Evolutionary conservation across 2,329 filamentous ascomycete species (phyloP).

Genomic region (Verticillium zaregamsianum): DNA sequence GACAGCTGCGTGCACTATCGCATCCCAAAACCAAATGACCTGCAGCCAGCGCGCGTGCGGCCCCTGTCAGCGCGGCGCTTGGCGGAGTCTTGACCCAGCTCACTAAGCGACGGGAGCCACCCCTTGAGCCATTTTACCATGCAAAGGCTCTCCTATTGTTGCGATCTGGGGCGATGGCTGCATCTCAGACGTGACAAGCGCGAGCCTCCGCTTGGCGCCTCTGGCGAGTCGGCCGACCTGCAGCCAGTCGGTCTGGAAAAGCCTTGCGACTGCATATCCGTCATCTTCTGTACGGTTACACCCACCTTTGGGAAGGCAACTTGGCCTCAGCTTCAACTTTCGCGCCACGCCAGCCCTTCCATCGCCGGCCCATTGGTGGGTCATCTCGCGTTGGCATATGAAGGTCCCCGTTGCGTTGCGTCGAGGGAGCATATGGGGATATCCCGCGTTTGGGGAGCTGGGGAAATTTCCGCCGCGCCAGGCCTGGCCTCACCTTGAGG

Average conservation of each 20-base stretch:
- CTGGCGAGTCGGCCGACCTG: not conserved
- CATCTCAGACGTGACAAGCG: not conserved
- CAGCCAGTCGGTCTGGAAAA: not conserved
- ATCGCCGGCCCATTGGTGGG: not conserved
- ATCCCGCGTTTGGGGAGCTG: no score
- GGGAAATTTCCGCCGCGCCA: no score
- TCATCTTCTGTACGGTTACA: not conserved
- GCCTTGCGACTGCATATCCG: not conserved
- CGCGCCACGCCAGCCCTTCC: not conserved
- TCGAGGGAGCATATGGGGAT: no score
- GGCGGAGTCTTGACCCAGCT: no score
- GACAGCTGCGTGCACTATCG: not conserved
- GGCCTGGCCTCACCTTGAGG: not conserved
- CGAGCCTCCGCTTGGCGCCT: not conserved
- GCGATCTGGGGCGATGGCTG: not conserved
- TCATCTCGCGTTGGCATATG: not conserved
- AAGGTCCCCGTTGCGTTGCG: no score
- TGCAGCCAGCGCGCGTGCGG: not conserved
- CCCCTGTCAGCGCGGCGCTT: not conserved
- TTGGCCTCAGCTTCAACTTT: not conserved
- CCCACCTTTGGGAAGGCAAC: not conserved
- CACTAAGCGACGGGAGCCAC: not conserved
- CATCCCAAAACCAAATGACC: not conserved
- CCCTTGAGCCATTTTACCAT: not conserved
- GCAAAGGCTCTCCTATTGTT: not conserved